Conservation (phyloP, 192 early-diverging fungal species). For the Entrophospora sp. region DNA sequence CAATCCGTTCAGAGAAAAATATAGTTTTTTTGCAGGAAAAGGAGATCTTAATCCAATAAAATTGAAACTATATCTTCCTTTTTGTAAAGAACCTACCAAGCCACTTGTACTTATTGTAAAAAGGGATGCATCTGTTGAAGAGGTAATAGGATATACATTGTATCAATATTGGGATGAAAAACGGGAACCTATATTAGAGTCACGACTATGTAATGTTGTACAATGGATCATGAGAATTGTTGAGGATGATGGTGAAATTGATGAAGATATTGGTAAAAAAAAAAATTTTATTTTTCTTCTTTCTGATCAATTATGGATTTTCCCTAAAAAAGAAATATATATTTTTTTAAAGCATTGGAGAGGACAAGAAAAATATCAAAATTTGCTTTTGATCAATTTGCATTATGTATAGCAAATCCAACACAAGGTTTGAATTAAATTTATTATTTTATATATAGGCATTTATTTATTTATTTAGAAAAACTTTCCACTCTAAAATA, state of each 20-base stretch:
- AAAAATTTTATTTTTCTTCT: neutral
- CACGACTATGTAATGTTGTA: constrained; percentile 54
- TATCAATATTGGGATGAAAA: constrained; percentile 79
- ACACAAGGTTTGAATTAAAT: constrained; percentile 44
- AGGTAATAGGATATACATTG: constrained; percentile 88
- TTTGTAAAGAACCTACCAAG: constrained; percentile 30
- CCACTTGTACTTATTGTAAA: constrained; percentile 65
- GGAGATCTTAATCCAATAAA: constrained; percentile 47
- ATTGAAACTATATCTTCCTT: constrained; percentile 59
- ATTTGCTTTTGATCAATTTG: constrained; percentile 88
- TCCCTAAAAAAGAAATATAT: neutral
- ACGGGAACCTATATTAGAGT: constrained; percentile 50
- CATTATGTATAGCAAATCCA: constrained; percentile 68
- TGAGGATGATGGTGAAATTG: constrained; percentile 91
- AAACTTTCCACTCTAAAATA: neutral
- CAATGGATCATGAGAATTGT: constrained; percentile 89
- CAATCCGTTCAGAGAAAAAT: constrained; percentile 66
- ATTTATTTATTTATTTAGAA: neutral
- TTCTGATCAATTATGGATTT: too few species aligned
- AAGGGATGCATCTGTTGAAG: constrained; percentile 76
- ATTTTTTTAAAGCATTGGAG: constrained; percentile 61
- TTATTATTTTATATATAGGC: neutral
- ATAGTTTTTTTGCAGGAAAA: constrained; percentile 52
- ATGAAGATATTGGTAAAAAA: constrained; percentile 81
- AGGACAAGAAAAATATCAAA: constrained; percentile 74